Conservation (phyloP, 2,329 filamentous ascomycete species). For the Pseudopyrenochaeta lycopersici region DNA sequence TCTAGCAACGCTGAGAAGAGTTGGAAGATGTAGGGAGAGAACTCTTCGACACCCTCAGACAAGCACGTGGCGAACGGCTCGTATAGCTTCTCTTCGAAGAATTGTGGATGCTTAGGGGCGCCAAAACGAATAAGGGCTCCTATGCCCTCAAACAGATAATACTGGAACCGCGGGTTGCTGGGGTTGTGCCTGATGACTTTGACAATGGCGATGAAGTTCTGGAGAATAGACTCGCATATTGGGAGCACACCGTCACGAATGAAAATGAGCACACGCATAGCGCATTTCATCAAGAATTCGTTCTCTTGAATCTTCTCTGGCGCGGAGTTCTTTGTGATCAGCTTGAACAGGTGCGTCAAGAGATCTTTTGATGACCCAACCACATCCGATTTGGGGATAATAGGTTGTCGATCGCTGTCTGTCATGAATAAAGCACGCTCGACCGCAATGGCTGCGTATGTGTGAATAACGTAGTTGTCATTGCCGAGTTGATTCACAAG, state of each 20-base stretch:
- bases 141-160: conserved; percentile 95
- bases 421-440: conserved; percentile 89
- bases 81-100: conserved; percentile 84
- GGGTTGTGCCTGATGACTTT: conserved; percentile 93
- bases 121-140: conserved; percentile 85
- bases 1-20: conserved; percentile 91
- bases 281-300: conserved; percentile 97
- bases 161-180: conserved; percentile 97
- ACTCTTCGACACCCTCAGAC: conserved; percentile 86
- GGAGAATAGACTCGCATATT: conserved; percentile 79
- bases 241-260: conserved; percentile 82
- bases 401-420: conserved; percentile 75
- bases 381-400: conserved; percentile 83
- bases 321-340: conserved; percentile 84
- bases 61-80: conserved; percentile 83
- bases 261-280: conserved; percentile 96
- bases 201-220: conserved; percentile 87
- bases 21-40: conserved; percentile 96
- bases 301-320: conserved; percentile 98
- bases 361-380: conserved; percentile 85
- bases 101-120: conserved; percentile 72
- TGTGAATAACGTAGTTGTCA: conserved; percentile 95
- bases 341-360: conserved; percentile 85
- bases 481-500: conserved; percentile 91
- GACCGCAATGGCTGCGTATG: conserved; percentile 95